Base-by-base conservation (phyloP, 2,329 filamentous ascomycete genomes). In the Alternaria gaisen region DNA sequence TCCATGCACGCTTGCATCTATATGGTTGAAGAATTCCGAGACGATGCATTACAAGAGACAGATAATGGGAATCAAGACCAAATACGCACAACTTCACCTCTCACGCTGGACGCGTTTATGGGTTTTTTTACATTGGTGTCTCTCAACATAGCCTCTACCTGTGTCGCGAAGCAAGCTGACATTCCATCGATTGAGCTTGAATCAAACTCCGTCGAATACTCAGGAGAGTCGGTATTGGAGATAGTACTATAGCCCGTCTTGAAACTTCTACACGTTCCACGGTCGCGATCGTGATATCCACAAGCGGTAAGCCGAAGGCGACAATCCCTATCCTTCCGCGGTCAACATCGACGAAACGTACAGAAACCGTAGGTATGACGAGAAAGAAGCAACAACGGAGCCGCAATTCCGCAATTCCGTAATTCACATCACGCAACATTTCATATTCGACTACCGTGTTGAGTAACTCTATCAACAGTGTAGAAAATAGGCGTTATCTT, bases 401-500 rank as follows among this genome's bases (percentile, higher is more conserved):
- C 47, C 47, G 28, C 38, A 9, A 46, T 8, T 22, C 47, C 40
- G 36, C 28, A 14, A 53, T n/a, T 22, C n/a, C 47, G 36, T 28
- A 5, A 53, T 10, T 9, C 14, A 11, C 43, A 26, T n/a, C n/a
- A 48, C 14, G 18, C 42, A 30, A 56, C 14, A 9, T 30, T 7
- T 42, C 18, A n/a, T 42, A 44, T 38, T n/a, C n/a, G 14, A 52
- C 47, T 62, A 54, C 62, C 62, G 6, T 12, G 30, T 54, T 20
- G 24, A 59, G 62, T 56, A 64, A 61, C 11, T 58, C 22, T 7
- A 7, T 16, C 32, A n/a, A 12, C 40, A 40, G 10, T 24, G 47
- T 60, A 30, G 58, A 60, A 57, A 57, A 60, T 52, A 60, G 53
- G 58, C 36, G 53, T 47, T 34, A 24, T 28, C 40, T 60, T 60